Base-by-base conservation (phyloP, 768 basidiomycete genomes). In the Trametes sanguinea region DNA sequence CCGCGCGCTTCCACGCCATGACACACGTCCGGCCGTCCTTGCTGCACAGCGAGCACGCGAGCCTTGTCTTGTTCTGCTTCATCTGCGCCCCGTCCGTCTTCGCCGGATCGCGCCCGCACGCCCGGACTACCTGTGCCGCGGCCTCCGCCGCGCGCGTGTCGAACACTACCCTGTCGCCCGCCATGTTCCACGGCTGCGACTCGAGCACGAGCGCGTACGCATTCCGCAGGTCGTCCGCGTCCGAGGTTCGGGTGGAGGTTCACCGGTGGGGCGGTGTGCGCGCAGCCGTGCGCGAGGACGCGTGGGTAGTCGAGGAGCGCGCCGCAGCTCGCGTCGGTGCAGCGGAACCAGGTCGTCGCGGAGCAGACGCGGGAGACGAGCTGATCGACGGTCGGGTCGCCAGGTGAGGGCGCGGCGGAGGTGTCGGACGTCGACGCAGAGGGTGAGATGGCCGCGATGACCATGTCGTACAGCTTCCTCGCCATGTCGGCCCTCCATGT, bases 281-380 rank as follows among this genome's bases (percentile, higher is more conserved):
- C 57, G 61, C 61, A 62, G 11, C 32, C 48, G 33, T 62, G 61
- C 30, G 54, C 30, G 32, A 62, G 48, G 30, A 57, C 50, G 54
- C 61, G 54, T 39, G 50, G 48, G 54, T 43, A 51, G 9, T 43
- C 54, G 42, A 62, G 53, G 10, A 59, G 57, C 22, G 60, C 58
- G 50, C 29, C 39, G 52, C 60, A 57, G 11, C 17, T 13, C 32
- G 54, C 8, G 47, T 42, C n/a, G n/a, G 46, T 57, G 54, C 61
- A 62, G 2, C 61, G 61, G 54, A 62, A 62, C 54, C 54, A 62
- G 9, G 61, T 56, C n/a, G 32, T 37, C 13, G 54, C 52, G 60
- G 46, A 43, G 30, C 37, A 44, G 29, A 33, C 40, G 39, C 46
- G 53, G 14, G 32, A 7, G 45, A 8, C n/a, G 33, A 56, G 14